phyloP scores from a whole-genome alignment of 768 basidiomycete species.

The Fistulinella prunicolor region DNA sequence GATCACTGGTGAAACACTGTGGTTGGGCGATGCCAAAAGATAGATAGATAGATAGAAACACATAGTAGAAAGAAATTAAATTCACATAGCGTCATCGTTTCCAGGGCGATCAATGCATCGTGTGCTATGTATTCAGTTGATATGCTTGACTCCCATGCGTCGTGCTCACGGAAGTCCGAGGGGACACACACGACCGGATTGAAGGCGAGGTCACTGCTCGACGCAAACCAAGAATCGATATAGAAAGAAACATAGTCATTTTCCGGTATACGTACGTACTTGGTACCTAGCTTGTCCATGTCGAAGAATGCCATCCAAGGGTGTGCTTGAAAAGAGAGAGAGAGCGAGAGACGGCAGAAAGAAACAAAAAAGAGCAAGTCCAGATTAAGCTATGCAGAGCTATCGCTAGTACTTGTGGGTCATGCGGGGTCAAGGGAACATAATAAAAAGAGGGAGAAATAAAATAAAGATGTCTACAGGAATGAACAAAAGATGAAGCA shows the following conservation, averaged over 20 bases:
- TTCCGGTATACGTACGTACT: neutral
- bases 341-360: no score
- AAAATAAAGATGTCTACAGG: neutral
- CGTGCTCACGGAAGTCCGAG: no score
- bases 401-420: neutral
- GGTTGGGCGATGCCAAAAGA: no score
- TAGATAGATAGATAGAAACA: no score
- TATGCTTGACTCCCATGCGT: no score
- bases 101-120: no score
- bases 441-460: neutral
- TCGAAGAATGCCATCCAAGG: neutral
- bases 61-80: no score
- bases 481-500: constrained; percentile 10
- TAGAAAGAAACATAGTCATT: neutral
- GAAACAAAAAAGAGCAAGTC: neutral
- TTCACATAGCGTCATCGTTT: no score
- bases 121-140: no score
- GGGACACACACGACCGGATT: no score
- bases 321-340: neutral
- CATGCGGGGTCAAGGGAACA: neutral
- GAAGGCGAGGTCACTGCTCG: no score
- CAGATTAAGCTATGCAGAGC: neutral
- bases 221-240: neutral
- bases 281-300: constrained; percentile 1
- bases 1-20: no score